Percentiles rank a stretch among this genome's conserved stretches.
Conservation (phyloP, 1,284 basidiomycete species). For the Ceratobasidium sp. region DNA sequence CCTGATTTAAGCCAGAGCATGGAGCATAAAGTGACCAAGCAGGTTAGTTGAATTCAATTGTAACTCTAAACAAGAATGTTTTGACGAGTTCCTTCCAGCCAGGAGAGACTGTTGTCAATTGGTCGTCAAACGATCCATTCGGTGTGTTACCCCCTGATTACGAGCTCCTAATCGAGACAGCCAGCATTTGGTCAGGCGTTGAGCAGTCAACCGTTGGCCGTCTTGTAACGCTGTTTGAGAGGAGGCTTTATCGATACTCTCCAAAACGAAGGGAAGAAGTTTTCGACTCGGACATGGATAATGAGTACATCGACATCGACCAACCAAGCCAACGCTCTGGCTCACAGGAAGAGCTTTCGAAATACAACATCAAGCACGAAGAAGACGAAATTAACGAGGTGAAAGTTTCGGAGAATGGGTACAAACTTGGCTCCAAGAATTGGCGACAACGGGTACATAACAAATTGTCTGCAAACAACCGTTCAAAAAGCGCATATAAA, state of each 20-base stretch:
- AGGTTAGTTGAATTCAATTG: not conserved
- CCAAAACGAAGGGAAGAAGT: not conserved
- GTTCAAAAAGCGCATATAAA: conserved; percentile 23
- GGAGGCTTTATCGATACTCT: conserved; percentile 9
- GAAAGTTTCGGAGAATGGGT: not conserved
- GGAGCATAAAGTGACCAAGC: not conserved
- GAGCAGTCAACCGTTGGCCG: conserved; percentile 43
- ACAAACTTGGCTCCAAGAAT: conserved; percentile 23
- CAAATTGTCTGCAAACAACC: not conserved
- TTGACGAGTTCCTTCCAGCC: conserved; percentile 8
- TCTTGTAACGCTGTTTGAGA: conserved; percentile 15
- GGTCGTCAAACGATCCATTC: conserved; percentile 68
- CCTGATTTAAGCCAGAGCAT: not conserved
- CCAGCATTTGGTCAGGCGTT: conserved; percentile 68
- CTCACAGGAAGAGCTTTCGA: conserved; percentile 2
- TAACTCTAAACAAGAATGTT: not conserved
- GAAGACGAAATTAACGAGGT: not conserved
- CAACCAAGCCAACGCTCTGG: not conserved
- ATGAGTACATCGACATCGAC: conserved; percentile 25
- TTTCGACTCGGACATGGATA: conserved; percentile 12
- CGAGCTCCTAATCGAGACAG: conserved; percentile 64
- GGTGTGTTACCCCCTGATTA: conserved; percentile 69
- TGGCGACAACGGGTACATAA: conserved; percentile 29
- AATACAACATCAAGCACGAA: not conserved
- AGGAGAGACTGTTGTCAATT: conserved; percentile 65